Evolutionary conservation across 371 early-diverging fungal genomes (phyloP).

Genomic region (Rhizopus sp.): DNA sequence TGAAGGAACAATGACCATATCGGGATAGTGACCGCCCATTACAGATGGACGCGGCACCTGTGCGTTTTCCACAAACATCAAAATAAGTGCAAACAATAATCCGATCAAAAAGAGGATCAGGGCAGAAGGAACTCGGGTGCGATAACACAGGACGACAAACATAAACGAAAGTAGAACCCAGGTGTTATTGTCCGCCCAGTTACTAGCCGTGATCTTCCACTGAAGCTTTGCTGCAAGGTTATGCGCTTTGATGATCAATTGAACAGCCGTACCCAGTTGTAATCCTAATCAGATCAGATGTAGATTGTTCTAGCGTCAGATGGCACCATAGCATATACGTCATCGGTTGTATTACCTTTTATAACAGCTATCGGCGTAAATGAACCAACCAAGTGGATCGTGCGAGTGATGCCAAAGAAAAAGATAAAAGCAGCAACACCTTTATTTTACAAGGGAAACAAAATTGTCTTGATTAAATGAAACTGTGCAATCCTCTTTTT

Average conservation of each 20-base stretch:
- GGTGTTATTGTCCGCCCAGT: slow-evolving; percentile 80
- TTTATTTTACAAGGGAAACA: neutral
- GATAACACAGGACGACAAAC: slow-evolving; percentile 70
- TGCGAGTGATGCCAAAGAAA: slow-evolving; percentile 72
- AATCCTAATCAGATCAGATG: slow-evolving; percentile 39
- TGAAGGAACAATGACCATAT: slow-evolving; percentile 59
- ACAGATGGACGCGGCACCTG: slow-evolving; percentile 36
- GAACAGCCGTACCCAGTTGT: slow-evolving; percentile 85
- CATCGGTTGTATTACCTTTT: slow-evolving; percentile 55
- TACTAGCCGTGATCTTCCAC: slow-evolving; percentile 32
- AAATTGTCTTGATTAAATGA: neutral
- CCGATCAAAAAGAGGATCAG: slow-evolving; percentile 77
- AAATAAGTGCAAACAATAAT: slow-evolving; percentile 66
- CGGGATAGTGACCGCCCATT: slow-evolving; percentile 64
- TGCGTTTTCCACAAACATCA: slow-evolving; percentile 39
- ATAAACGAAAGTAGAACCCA: slow-evolving; percentile 71
- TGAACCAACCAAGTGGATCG: slow-evolving; percentile 68
- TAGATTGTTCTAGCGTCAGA: slow-evolving; percentile 4
- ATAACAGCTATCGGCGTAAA: slow-evolving; percentile 79
- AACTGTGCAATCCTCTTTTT: neutral
- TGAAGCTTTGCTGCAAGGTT: slow-evolving; percentile 44
- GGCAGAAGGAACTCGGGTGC: slow-evolving; percentile 71
- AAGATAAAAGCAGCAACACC: slow-evolving; percentile 69
- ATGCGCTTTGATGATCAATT: slow-evolving; percentile 74
- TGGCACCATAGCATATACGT: slow-evolving; percentile 1